Evolutionary conservation across 2,329 filamentous ascomycete species (phyloP), one percentile per base, ranked within the genome.

Genomic region (Annulohypoxylon truncatum): DNA sequence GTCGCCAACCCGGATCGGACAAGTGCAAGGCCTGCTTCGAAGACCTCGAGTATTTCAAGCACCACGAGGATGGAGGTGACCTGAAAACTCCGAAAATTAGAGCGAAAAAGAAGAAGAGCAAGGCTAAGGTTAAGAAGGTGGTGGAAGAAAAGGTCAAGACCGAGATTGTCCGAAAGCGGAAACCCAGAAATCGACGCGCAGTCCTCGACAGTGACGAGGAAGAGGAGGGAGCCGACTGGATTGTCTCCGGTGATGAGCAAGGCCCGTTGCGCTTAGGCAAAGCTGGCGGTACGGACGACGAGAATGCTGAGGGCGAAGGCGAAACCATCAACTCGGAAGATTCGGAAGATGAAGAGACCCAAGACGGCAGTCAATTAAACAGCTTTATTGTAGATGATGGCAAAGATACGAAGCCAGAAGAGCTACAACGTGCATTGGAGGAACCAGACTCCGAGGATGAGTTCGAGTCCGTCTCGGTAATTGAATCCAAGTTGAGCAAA

Each of bases 221-320:
- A 54, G 90, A 91, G 22, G 89, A 85, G 4, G 89, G 92, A 61
- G 92, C 88, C 10, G 91, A 92, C 71, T 97, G 94, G 94, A 82
- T 97, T 42, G 92, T 94, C 2, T 85, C 89, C 0, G 89, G 91
- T 61, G 83, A 87, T 8, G 83, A 96, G 74, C 89, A 86, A 46
- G 83, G 85, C 0, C 75, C 83, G 0, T 75, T 89, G 3, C 82
- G 83, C n/a, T 83, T 94, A 13, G 92, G 92, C 50, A 91, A 90
- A 75, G 91, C 92, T 46, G 93, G 93, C n/a, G 93, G 92, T 3
- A 87, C 88, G n/a, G 91, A 93, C 55, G 93, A 97, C 68, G 93
- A 97, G 77, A 88, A 97, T 75, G 92, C 91, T 2, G 94, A 97
- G 76, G 93, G 93, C 1, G 93, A 91, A 2, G 94, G 93, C 20